These are phyloP conservation scores for Chlamydomonas sp. DNA, from an alignment of 139 green algal genomes.

Conservation along the genomic window DNA sequence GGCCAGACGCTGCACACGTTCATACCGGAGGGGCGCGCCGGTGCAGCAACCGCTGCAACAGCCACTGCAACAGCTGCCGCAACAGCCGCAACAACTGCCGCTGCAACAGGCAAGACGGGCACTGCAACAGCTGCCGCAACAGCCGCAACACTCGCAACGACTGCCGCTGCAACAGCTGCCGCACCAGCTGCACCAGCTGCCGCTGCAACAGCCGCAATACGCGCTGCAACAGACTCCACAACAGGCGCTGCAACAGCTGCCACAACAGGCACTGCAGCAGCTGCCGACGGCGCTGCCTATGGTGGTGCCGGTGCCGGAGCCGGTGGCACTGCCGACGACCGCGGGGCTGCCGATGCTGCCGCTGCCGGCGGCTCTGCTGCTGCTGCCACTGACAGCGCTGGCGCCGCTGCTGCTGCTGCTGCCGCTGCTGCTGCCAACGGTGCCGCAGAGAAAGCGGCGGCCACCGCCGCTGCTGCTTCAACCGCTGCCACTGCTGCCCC, in stretches of 20 bases:
- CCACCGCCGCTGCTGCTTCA: not conserved
- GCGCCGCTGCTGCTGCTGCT: not conserved
- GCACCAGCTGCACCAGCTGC: not conserved
- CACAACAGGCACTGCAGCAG: not conserved
- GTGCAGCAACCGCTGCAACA: constrained; percentile 12
- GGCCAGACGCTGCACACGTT: constrained; percentile 40
- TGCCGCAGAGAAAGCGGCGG: not conserved
- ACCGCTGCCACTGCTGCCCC: no score
- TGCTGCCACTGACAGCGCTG: not conserved
- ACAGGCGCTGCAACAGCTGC: not conserved
- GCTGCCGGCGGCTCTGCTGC: not conserved
- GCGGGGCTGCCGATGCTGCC: not conserved
- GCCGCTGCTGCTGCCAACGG: not conserved
- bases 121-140: not conserved
- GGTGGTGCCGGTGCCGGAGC: not conserved
- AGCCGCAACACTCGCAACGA: not conserved
- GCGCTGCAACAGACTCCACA: not conserved
- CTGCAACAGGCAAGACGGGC: not conserved
- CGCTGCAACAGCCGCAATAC: not conserved
- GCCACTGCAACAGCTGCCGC: constrained; percentile 7
- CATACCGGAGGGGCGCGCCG: not conserved
- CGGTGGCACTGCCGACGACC: not conserved
- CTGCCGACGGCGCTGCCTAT: not conserved
- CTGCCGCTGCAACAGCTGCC: not conserved
- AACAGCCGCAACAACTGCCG: not conserved